Evolutionary conservation across 345 rosid species (phyloP).

Genomic region (Turritis glabra): DNA sequence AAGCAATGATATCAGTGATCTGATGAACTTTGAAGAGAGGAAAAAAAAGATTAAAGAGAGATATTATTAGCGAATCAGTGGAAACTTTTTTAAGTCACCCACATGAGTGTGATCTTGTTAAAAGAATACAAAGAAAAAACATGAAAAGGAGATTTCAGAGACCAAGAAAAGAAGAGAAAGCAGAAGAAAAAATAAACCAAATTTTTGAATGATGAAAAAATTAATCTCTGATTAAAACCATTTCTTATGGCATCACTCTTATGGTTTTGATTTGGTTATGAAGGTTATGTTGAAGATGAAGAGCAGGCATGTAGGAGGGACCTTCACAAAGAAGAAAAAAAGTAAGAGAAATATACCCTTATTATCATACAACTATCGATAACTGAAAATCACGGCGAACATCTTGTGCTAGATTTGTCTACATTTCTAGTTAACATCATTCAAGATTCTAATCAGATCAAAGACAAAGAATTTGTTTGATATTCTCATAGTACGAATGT

Average conservation of each 20-base stretch:
- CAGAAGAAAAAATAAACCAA: slow-evolving; percentile 7
- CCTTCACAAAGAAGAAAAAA: slow-evolving; percentile 97
- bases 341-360: slow-evolving; percentile 59
- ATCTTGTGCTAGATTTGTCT: neutral
- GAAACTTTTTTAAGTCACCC: slow-evolving; percentile 13
- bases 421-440: neutral
- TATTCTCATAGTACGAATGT: slow-evolving; percentile 12
- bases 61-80: slow-evolving; percentile 21
- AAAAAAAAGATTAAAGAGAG: slow-evolving; percentile 3
- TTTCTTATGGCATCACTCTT: slow-evolving; percentile 20
- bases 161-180: slow-evolving; percentile 32
- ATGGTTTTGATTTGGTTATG: slow-evolving; percentile 17
- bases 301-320: slow-evolving; percentile 93
- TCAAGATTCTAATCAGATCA: neutral
- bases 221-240: slow-evolving; percentile 22
- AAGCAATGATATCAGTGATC: slow-evolving; percentile 6
- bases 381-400: neutral
- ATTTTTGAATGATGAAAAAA: neutral
- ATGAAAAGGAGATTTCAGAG: slow-evolving; percentile 27
- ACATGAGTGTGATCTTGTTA: slow-evolving; percentile 33
- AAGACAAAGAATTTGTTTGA: neutral
- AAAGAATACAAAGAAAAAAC: slow-evolving; percentile 22
- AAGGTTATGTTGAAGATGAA: slow-evolving; percentile 98
- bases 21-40: slow-evolving; percentile 22
- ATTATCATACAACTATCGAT: slow-evolving; percentile 5